Evolutionary conservation across 139 green algal genomes (phyloP).

Genomic region (Chlamydomonas sphaeroides): DNA sequence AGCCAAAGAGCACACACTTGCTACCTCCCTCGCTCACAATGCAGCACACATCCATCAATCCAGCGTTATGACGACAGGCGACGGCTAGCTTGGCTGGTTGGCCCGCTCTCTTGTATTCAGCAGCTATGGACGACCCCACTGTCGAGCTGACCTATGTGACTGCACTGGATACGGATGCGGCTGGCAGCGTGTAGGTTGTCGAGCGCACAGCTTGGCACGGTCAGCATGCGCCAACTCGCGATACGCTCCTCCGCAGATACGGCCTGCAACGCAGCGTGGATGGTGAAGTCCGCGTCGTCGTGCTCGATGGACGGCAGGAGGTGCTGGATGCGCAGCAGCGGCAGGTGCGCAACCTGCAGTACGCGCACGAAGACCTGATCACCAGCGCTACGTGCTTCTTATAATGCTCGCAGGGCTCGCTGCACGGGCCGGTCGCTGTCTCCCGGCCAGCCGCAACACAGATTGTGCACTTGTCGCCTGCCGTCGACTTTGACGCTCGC

Average conservation of each 20-base stretch:
- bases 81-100: too few relatives aligned
- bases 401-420: background rate
- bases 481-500: slow-evolving; percentile 23
- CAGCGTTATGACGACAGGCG: too few relatives aligned
- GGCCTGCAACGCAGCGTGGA: background rate
- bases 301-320: slow-evolving; percentile 26
- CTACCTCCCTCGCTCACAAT: too few relatives aligned
- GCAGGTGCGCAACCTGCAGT: too few relatives aligned
- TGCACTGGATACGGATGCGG: slow-evolving; percentile 15
- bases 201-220: too few relatives aligned
- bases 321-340: slow-evolving; percentile 32
- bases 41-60: too few relatives aligned
- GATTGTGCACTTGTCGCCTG: background rate
- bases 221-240: too few relatives aligned
- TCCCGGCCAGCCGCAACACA: background rate
- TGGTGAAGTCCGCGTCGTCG: background rate
- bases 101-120: too few relatives aligned
- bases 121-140: background rate
- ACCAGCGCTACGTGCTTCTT: too few relatives aligned
- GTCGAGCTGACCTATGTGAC: background rate
- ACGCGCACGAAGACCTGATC: too few relatives aligned
- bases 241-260: background rate
- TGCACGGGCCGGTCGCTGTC: background rate
- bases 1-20: too few relatives aligned
- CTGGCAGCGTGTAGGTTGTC: slow-evolving; percentile 21